phyloP scores from a whole-genome alignment of 352 stramenopile species.

The Pythium plurisporium region DNA sequence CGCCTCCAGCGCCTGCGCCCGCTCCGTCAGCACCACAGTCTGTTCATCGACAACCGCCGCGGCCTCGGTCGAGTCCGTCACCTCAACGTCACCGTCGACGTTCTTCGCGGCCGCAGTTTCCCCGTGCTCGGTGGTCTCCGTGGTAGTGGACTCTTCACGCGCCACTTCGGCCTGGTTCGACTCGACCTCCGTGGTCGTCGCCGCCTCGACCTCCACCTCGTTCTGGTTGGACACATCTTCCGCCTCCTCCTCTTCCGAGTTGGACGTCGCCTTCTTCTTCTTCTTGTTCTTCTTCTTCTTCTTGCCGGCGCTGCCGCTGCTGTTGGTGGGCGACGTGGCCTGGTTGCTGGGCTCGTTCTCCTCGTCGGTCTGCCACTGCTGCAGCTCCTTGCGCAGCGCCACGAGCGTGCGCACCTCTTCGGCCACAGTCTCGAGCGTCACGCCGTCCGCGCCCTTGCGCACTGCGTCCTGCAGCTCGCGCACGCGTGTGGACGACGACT shows the following conservation, averaged over 20 bases:
- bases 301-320: constrained; percentile 16
- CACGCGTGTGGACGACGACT: constrained; percentile 43
- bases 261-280: constrained; percentile 20
- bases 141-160: background rate
- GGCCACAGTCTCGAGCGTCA: constrained; percentile 44
- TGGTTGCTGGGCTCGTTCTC: constrained; percentile 23
- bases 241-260: background rate
- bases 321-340: constrained; percentile 18
- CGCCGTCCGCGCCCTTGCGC: constrained; percentile 34
- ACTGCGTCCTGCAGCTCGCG: constrained; percentile 49
- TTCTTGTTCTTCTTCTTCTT: constrained; percentile 34
- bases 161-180: constrained; percentile 14
- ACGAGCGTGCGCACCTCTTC: constrained; percentile 59
- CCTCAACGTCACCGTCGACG: background rate
- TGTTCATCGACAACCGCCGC: constrained; percentile 3
- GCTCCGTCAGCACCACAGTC: constrained; percentile 25
- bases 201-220: background rate
- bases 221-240: constrained; percentile 2
- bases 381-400: constrained; percentile 63
- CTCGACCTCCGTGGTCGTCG: background rate
- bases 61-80: too few relatives aligned
- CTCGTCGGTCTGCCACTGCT: constrained; percentile 35
- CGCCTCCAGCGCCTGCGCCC: constrained; percentile 21
- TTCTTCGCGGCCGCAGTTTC: background rate
- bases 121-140: constrained; percentile 1